phyloP scores from a whole-genome alignment of 2,329 filamentous ascomycete species.

The Macrophomina phaseolina region DNA sequence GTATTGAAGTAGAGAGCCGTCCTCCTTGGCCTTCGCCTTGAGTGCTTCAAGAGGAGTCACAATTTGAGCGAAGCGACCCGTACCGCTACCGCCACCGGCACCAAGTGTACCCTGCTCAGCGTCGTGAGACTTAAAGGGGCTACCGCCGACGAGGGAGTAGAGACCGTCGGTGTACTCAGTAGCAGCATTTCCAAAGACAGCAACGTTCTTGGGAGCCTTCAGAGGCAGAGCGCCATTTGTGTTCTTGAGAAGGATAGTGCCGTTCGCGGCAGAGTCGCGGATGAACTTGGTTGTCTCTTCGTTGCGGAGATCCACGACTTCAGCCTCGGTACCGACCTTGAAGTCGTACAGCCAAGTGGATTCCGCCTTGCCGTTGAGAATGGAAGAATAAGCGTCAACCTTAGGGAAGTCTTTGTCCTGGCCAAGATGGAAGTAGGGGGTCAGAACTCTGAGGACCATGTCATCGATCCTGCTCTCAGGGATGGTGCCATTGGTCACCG shows the following conservation, averaged over 20 bases:
- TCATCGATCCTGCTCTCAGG: constrained; percentile 51
- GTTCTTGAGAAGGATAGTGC: constrained; percentile 57
- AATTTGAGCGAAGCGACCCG: constrained; percentile 46
- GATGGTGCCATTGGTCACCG: constrained; percentile 49
- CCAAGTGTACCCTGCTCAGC: constrained; percentile 52
- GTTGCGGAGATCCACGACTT: constrained; percentile 37
- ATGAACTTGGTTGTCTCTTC: constrained; percentile 43
- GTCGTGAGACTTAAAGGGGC: constrained; percentile 19
- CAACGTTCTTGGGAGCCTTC: constrained; percentile 55
- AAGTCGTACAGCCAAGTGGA: constrained; percentile 39
- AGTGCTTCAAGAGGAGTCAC: constrained; percentile 51
- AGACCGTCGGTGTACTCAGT: constrained; percentile 56
- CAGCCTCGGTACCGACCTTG: constrained; percentile 35
- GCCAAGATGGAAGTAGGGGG: constrained; percentile 53
- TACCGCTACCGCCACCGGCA: constrained; percentile 50
- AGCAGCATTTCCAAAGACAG: constrained; percentile 58
- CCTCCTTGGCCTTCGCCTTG: constrained; percentile 33
- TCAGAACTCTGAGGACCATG: constrained; percentile 55
- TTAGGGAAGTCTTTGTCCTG: constrained; percentile 50
- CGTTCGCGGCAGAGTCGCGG: constrained; percentile 48
- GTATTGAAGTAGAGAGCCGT: constrained; percentile 24
- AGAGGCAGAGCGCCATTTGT: constrained; percentile 57
- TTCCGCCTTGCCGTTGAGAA: constrained; percentile 29
- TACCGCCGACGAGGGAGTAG: constrained; percentile 33
- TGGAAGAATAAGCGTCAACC: constrained; percentile 37